phyloP scores from a whole-genome alignment of 2,329 filamentous ascomycete genomes.

The Colletotrichum filicis region DNA sequence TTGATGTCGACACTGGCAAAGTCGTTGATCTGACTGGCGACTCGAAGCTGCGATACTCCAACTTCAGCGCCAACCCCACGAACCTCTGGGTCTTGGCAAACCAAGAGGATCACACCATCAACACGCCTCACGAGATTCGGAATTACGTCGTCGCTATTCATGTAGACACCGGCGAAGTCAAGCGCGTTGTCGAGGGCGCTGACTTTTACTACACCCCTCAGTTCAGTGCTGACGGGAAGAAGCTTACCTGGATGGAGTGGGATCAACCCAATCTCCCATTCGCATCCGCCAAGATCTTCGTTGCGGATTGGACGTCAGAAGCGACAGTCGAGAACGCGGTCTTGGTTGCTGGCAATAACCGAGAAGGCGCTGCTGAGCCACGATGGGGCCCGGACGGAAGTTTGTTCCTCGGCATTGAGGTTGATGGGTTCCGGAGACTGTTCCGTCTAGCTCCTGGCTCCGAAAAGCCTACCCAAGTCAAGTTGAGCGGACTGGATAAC shows the following conservation, averaged over 20 bases:
- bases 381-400: conserved; percentile 61
- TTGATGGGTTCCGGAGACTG: conserved; percentile 58
- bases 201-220: conserved; percentile 65
- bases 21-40: conserved; percentile 46
- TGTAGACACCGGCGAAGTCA: conserved; percentile 51
- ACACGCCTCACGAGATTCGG: conserved; percentile 45
- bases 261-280: conserved; percentile 65
- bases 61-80: conserved; percentile 55
- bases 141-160: conserved; percentile 55
- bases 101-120: conserved; percentile 60
- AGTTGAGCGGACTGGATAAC: conserved; percentile 51
- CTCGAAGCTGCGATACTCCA: conserved; percentile 53
- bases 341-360: conserved; percentile 53
- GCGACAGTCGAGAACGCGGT: conserved; percentile 44
- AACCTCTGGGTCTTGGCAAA: conserved; percentile 59
- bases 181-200: conserved; percentile 52
- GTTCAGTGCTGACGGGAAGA: conserved; percentile 58
- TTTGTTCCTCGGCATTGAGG: conserved; percentile 60
- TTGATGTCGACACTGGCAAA: conserved; percentile 50
- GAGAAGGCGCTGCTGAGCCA: conserved; percentile 59
- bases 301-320: conserved; percentile 52
- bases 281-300: conserved; percentile 55
- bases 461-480: conserved; percentile 43
- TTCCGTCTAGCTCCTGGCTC: conserved; percentile 49
- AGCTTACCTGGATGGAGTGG: conserved; percentile 65